Conservation (phyloP, 768 basidiomycete genomes). For the Psilocybe tampanensis region DNA sequence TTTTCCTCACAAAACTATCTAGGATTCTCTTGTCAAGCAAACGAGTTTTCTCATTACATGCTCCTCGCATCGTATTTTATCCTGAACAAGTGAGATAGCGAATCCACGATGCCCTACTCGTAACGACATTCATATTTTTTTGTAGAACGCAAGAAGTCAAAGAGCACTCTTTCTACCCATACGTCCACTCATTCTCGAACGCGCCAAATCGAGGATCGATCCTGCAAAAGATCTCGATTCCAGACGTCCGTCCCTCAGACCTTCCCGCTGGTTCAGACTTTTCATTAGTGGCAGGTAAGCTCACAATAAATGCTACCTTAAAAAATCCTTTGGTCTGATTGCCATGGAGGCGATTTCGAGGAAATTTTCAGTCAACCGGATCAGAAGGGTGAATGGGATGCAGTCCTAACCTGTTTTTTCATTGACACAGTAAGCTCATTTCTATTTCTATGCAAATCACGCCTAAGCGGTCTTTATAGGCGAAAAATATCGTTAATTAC, state of each 20-base stretch:
- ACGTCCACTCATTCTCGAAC: constrained; percentile 93
- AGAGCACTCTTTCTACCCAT: constrained; percentile 82
- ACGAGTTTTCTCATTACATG: constrained; percentile 97
- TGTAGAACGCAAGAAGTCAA: constrained; percentile 66
- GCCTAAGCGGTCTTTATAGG: constrained; percentile 41
- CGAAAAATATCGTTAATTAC: constrained; percentile 91
- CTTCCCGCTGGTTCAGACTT: constrained; percentile 69
- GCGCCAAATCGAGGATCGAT: constrained; percentile 58
- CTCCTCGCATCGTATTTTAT: constrained; percentile 87
- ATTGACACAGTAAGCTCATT: constrained; percentile 77
- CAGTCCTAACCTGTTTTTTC: constrained; percentile 94
- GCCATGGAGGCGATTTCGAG: constrained; percentile 79
- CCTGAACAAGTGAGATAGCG: constrained; percentile 68
- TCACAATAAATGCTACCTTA: background rate
- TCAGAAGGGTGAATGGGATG: constrained; percentile 83
- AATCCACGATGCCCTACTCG: background rate
- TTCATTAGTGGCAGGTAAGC: constrained; percentile 82
- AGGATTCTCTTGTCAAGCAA: constrained; percentile 93
- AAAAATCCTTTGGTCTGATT: background rate
- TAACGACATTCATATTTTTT: background rate
- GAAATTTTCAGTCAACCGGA: constrained; percentile 79
- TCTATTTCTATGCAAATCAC: background rate
- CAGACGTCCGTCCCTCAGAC: constrained; percentile 81
- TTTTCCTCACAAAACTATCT: background rate
- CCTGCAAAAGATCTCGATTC: constrained; percentile 70